phyloP scores from a whole-genome alignment of 2,329 filamentous ascomycete species.

The Pyrenochaeta sp. region DNA sequence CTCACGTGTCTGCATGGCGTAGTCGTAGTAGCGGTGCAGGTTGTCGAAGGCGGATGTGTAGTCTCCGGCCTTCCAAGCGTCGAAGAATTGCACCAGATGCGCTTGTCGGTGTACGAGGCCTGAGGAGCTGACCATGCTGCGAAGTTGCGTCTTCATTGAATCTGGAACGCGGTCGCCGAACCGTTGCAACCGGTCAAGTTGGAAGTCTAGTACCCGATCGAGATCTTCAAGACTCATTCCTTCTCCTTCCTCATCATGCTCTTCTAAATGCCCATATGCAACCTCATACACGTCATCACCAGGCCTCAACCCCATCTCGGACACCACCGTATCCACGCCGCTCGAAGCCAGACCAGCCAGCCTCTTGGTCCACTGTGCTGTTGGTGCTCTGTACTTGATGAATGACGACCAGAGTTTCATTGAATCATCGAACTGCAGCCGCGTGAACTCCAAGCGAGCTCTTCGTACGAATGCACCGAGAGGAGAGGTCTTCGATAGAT shows the following conservation, averaged over 20 bases:
- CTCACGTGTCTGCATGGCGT: slow-evolving; percentile 86
- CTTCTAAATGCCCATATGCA: slow-evolving; percentile 59
- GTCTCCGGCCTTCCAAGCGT: slow-evolving; percentile 91
- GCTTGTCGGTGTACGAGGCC: slow-evolving; percentile 74
- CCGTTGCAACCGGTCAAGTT: slow-evolving; percentile 88
- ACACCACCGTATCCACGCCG: slow-evolving; percentile 68
- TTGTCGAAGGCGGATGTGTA: slow-evolving; percentile 90
- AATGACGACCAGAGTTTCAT: slow-evolving; percentile 84
- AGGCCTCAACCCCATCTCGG: slow-evolving; percentile 64
- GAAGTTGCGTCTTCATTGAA: slow-evolving; percentile 75
- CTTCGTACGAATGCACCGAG: slow-evolving; percentile 82
- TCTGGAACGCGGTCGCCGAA: slow-evolving; percentile 80
- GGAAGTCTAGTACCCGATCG: slow-evolving; percentile 83
- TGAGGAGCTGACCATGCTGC: slow-evolving; percentile 72
- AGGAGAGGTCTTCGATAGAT: slow-evolving; percentile 76
- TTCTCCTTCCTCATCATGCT: slow-evolving; percentile 50
- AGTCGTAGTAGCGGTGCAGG: slow-evolving; percentile 95
- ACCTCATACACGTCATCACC: slow-evolving; percentile 58
- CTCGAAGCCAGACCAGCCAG: slow-evolving; percentile 38
- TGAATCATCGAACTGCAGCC: slow-evolving; percentile 81
- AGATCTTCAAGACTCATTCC: slow-evolving; percentile 79
- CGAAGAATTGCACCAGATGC: slow-evolving; percentile 86
- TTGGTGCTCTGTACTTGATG: slow-evolving; percentile 80
- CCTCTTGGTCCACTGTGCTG: slow-evolving; percentile 67
- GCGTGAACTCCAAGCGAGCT: slow-evolving; percentile 79